phyloP scores from a whole-genome alignment of 78 protist species.

The Guillardia theta region DNA sequence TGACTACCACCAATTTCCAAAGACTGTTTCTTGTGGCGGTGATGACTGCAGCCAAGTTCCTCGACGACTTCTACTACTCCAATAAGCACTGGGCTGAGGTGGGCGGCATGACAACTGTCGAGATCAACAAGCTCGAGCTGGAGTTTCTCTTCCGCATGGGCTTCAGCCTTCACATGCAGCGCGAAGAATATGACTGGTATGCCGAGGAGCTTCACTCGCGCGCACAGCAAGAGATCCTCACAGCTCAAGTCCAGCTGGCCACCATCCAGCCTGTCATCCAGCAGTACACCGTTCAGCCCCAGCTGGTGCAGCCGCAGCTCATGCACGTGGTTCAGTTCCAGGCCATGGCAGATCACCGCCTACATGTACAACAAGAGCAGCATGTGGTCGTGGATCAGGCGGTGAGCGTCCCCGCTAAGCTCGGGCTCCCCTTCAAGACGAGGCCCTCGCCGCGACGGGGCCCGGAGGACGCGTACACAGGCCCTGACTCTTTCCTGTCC shows the following conservation, averaged over 20 bases:
- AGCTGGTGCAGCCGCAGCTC: background rate
- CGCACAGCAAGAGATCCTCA: background rate
- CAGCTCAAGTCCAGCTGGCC: too few relatives aligned
- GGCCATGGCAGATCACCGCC: too few relatives aligned
- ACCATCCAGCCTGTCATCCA: too few relatives aligned
- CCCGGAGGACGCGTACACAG: too few relatives aligned
- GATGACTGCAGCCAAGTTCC: slow-evolving; percentile 24
- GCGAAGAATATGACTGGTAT: slow-evolving; percentile 23
- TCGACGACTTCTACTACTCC: slow-evolving; percentile 31
- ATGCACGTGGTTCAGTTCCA: background rate
- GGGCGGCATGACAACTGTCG: background rate
- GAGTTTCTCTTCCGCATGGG: background rate
- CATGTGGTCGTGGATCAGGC: background rate
- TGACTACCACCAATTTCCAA: slow-evolving; percentile 2
- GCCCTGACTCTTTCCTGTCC: background rate
- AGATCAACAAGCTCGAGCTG: background rate
- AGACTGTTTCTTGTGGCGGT: background rate
- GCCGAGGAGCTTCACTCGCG: background rate
- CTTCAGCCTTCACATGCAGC: slow-evolving; percentile 24
- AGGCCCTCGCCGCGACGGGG: too few relatives aligned
- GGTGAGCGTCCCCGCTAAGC: background rate
- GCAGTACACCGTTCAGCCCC: background rate
- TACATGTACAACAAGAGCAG: background rate
- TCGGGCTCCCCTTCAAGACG: background rate
- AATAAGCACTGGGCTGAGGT: slow-evolving; percentile 21